These are phyloP conservation scores for Xylaria sp. DNA, from an alignment of 2,329 filamentous ascomycete genomes.

Conservation along the genomic window DNA sequence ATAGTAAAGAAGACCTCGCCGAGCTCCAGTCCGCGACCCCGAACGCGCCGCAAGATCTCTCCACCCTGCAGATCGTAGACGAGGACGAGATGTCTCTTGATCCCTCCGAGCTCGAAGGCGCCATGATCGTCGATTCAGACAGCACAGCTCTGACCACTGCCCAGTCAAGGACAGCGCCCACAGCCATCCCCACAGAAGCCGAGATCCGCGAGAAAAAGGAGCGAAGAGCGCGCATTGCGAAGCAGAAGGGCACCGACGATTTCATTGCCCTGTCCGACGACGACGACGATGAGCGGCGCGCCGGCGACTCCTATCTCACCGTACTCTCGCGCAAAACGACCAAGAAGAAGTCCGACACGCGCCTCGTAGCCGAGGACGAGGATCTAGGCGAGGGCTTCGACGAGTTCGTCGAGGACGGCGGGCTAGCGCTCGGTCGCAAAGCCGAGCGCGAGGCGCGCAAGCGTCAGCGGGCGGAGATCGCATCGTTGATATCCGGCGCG, in stretches of 20 bases:
- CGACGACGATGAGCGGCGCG: slow-evolving; percentile 33
- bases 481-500: slow-evolving; percentile 73
- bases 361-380: slow-evolving; percentile 80
- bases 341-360: slow-evolving; percentile 51
- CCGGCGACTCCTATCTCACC: slow-evolving; percentile 30
- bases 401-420: slow-evolving; percentile 80
- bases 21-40: slow-evolving; percentile 84
- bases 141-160: slow-evolving; percentile 34
- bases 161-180: slow-evolving; percentile 20
- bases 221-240: slow-evolving; percentile 72
- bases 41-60: slow-evolving; percentile 65
- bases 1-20: slow-evolving; percentile 80
- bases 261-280: slow-evolving; percentile 62
- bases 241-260: slow-evolving; percentile 53
- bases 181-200: slow-evolving; percentile 68
- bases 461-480: slow-evolving; percentile 70
- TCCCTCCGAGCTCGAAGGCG: slow-evolving; percentile 56
- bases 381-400: slow-evolving; percentile 92
- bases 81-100: slow-evolving; percentile 54
- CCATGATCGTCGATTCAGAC: slow-evolving; percentile 53
- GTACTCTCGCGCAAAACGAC: slow-evolving; percentile 35
- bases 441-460: slow-evolving; percentile 67
- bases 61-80: slow-evolving; percentile 38
- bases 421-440: slow-evolving; percentile 69
- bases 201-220: slow-evolving; percentile 91